Evolutionary conservation across 2,329 filamentous ascomycete species (phyloP), one percentile per base, ranked within the genome.

Genomic region (Pezicula radicicola): DNA sequence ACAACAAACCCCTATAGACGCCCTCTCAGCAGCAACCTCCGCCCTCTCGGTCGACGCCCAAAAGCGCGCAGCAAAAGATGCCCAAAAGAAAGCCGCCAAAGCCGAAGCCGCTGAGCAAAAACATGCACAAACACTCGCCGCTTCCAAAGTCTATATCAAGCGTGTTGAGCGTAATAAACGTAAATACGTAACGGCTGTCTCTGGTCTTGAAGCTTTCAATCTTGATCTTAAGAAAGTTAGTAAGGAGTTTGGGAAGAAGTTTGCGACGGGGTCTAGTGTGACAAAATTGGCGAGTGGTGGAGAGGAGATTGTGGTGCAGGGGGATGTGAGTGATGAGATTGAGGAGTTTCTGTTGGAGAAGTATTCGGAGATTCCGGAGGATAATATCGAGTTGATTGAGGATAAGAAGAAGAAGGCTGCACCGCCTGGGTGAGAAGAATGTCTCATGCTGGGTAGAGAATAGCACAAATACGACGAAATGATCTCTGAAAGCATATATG

Each of bases 171-270:
- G 94, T 57, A 97, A 96, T 74, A 99, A 99, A 80, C 85, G 94
- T 66, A 99, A 99, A 76, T 95, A 86, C 68, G 92, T 99, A 50
- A 99, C 94, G 1, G 87, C 92, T 15, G 85, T 99, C n/a, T 84
- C 84, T 6, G 94, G 94, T 0, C 78, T 99, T 18, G 94, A 99
- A 70, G 85, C 87, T 0, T 96, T 97, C 66, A 91, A 91, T 0
- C 72, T 97, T 40, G 93, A 97, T 51, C 80, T 97, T 65, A 99
- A 99, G 73, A 97, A 97, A 76, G 80, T 96, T 7, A 87, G 92
- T 53, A 97, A 97, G 77, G 94, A 97, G 66, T 86, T 97, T 61
- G 94, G 94, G 57, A 99, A 97, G 82, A 97, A 97, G 74, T 97
- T 99, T 67, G 94, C 94, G 28, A 97, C 94, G 9, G 94, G 94